phyloP scores from a whole-genome alignment of 2,329 filamentous ascomycete genomes.

The Aspergillus ibericus region DNA sequence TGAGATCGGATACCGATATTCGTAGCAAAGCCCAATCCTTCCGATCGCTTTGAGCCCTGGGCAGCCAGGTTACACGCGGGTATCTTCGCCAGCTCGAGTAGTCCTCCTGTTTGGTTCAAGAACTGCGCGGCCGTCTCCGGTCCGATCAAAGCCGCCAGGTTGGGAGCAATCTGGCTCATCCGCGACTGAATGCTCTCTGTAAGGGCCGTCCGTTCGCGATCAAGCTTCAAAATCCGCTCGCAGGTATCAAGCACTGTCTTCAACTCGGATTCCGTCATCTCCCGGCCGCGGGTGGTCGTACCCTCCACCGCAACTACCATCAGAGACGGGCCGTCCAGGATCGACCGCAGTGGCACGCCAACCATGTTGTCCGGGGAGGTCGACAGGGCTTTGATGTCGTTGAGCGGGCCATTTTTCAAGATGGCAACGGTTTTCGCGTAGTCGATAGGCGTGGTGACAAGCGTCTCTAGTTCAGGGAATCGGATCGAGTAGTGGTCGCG shows the following conservation, averaged over 20 bases:
- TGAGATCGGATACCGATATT: conserved; percentile 90
- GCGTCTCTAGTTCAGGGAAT: conserved; percentile 87
- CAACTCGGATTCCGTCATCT: conserved; percentile 74
- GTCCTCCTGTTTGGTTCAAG: conserved; percentile 88
- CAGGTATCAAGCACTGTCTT: conserved; percentile 74
- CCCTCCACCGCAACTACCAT: conserved; percentile 97
- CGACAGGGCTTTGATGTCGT: conserved; percentile 79
- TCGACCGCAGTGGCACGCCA: conserved; percentile 70
- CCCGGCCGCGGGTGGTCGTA: conserved; percentile 79
- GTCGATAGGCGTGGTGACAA: conserved; percentile 88
- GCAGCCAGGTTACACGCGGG: conserved; percentile 90
- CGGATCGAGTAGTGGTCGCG: conserved; percentile 92
- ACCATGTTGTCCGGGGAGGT: conserved; percentile 76
- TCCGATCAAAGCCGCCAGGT: conserved; percentile 85
- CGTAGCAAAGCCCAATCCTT: conserved; percentile 79
- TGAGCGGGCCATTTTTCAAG: conserved; percentile 86
- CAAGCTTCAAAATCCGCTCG: conserved; percentile 82
- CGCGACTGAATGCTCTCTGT: conserved; percentile 95
- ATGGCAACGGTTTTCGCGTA: conserved; percentile 95
- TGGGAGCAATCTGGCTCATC: conserved; percentile 95
- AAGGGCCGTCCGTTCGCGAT: conserved; percentile 80
- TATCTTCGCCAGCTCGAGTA: conserved; percentile 85
- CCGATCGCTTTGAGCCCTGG: conserved; percentile 84
- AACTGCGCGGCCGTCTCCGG: conserved; percentile 92
- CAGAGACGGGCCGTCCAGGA: conserved; percentile 83